Conservation (phyloP, 352 stramenopile genomes). For the Phytophthora foliorum region DNA sequence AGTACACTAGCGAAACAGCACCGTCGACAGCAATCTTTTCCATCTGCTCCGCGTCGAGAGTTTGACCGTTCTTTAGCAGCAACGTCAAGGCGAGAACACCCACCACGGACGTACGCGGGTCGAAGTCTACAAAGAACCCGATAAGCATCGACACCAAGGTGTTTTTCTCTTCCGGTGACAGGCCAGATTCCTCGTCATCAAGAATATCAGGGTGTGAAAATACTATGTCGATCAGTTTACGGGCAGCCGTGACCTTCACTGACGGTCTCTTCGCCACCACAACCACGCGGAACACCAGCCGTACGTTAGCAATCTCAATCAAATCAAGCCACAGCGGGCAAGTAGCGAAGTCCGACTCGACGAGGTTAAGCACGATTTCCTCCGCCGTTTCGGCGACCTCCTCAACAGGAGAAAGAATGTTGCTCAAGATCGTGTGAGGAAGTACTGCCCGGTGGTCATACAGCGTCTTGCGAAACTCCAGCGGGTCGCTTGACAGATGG, state of each 20-base stretch:
- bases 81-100: slow-evolving; percentile 74
- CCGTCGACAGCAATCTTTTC: slow-evolving; percentile 78
- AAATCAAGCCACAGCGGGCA: slow-evolving; percentile 85
- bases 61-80: slow-evolving; percentile 70
- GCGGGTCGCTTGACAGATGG: slow-evolving; percentile 72
- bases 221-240: slow-evolving; percentile 85
- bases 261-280: slow-evolving; percentile 58
- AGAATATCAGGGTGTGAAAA: slow-evolving; percentile 68
- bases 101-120: slow-evolving; percentile 79
- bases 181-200: slow-evolving; percentile 52
- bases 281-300: slow-evolving; percentile 69
- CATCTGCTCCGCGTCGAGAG: slow-evolving; percentile 68
- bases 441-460: slow-evolving; percentile 74
- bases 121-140: slow-evolving; percentile 75
- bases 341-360: slow-evolving; percentile 84
- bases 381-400: slow-evolving; percentile 71
- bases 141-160: slow-evolving; percentile 80
- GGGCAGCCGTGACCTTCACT: slow-evolving; percentile 72
- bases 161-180: slow-evolving; percentile 59
- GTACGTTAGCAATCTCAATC: slow-evolving; percentile 71
- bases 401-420: slow-evolving; percentile 62
- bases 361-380: slow-evolving; percentile 79
- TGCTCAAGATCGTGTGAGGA: slow-evolving; percentile 65
- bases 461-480: slow-evolving; percentile 85
- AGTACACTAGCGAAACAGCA: slow-evolving; percentile 79